Base-by-base conservation (phyloP, 1,284 basidiomycete genomes). In the Ganoderma lingzhi region DNA sequence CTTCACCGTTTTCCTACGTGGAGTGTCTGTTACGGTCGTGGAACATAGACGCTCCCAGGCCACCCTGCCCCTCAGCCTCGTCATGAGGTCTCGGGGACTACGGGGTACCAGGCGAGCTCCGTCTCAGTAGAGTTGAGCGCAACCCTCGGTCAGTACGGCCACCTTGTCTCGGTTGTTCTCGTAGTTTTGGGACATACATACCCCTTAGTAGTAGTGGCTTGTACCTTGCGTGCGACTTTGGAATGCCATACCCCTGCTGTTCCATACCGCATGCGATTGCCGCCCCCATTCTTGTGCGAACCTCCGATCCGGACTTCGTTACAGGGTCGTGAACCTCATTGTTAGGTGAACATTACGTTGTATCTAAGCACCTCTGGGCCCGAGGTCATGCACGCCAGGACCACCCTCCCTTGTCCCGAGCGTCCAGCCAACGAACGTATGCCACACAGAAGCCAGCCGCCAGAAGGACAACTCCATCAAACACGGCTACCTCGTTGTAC, bases 111-210 rank as follows among this genome's bases (percentile, higher is more conserved):
- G 76, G 76, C 75, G 79, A 73, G 77, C 74, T 74, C 70, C 75
- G 86, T 88, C 84, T 81, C 84, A 78, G 78, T 82, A 84, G 88
- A 89, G 87, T 89, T 87, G 87, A 86, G 82, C 76, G 82, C 78
- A 80, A 80, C 69, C 73, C 59, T 23, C 62, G 74, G 72, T 73
- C 72, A 58, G 67, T 71, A 60, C 64, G 75, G 62, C 69, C 39
- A 64, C 64, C 71, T 63, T 75, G 6, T 63, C 72, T 74, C 76
- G 78, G 73, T 79, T 80, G 79, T 79, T 71, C 81, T 86, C 85
- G 83, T 88, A 89, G 87, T 88, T 87, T 82, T 84, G 87, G 78
- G 86, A 84, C 87, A 84, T 68, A 88, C 86, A 88, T 83, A 64
- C 64, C 58, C 65, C 4, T 44, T 59, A 9, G 23, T 15, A 14